These are phyloP conservation scores for Globisporangium nagaii DNA, from an alignment of 352 stramenopile genomes.

Conservation along the genomic window DNA sequence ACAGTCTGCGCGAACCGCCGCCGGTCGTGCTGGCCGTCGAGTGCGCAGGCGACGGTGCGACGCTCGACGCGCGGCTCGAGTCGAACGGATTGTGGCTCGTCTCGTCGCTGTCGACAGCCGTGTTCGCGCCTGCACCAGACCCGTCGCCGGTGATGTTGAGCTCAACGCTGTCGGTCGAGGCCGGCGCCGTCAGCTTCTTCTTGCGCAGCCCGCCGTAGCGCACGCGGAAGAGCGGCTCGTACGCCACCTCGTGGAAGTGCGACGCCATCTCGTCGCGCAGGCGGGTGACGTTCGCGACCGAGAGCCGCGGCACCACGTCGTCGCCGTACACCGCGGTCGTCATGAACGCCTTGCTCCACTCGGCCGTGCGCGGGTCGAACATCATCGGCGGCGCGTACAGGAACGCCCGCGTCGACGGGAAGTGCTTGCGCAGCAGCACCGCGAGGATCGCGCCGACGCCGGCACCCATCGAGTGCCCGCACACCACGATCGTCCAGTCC, in stretches of 20 bases:
- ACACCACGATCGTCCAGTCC: slow-evolving; percentile 64
- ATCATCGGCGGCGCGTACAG: slow-evolving; percentile 62
- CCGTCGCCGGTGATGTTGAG: background rate
- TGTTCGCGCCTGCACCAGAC: background rate
- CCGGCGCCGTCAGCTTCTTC: slow-evolving; percentile 22
- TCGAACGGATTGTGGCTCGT: background rate
- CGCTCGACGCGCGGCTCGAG: slow-evolving; percentile 4
- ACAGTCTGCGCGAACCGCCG: background rate
- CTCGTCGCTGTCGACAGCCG: slow-evolving; percentile 3
- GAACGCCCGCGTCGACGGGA: slow-evolving; percentile 48
- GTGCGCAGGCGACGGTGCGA: background rate
- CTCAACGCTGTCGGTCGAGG: slow-evolving; percentile 7
- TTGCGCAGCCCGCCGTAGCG: slow-evolving; percentile 39
- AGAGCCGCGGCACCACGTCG: slow-evolving; percentile 64
- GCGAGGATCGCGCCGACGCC: slow-evolving; percentile 65
- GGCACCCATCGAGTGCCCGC: slow-evolving; percentile 80
- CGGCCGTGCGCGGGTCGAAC: slow-evolving; percentile 52
- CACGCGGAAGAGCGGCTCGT: slow-evolving; percentile 54
- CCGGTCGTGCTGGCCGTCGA: background rate
- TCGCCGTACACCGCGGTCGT: slow-evolving; percentile 70
- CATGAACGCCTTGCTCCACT: slow-evolving; percentile 58
- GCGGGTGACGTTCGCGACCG: slow-evolving; percentile 56
- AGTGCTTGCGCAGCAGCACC: slow-evolving; percentile 54
- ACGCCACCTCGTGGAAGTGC: slow-evolving; percentile 60
- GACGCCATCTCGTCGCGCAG: slow-evolving; percentile 66